Base-by-base conservation (phyloP, 1,139 yeast genomes). In the Spathaspora sp. region DNA sequence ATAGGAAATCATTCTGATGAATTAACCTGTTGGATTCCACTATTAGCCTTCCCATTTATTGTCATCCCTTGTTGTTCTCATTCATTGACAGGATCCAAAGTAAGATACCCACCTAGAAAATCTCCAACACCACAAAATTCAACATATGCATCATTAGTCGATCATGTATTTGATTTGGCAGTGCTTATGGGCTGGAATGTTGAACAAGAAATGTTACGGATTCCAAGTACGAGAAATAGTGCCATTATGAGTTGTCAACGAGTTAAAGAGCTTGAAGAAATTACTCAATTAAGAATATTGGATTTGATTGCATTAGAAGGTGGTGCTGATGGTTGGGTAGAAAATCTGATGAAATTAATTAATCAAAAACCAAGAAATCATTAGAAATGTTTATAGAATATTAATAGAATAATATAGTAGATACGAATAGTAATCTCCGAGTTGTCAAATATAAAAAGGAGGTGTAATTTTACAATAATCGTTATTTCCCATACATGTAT, bases 1-100 rank as follows among this genome's bases (percentile, higher is more conserved):
- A 90, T 93, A 44, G 99, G 98, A 1, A 93, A 93, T 60, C 99
- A 93, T 59, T 88, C 96, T 0, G 99, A 93, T 62, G 98, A 93
- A 61, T 74, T 93, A 48, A 91, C 98, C 0, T 88, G 96, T 54
- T 93, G 98, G 97, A 83, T 91, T 25, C 99, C 99, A 1, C 67
- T 93, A 10, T 68, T 93, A 15, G 95, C 91, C 0, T 81, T 76
- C 54, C 97, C 97, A 2, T 93, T 89, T 60, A 73, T 91, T 70
- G 96, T 90, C 7, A 88, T 93, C 38, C 98, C 99, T 2, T 93
- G 99, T 62, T 93, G 99, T 63, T 89, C 97, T 0, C 96, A 93
- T 63, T 81, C 88, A 1, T 73, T 91, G 37, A 78, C 84, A 10
- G 99, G 98, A 2, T 82, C 82, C 18, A 83, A 82, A 55, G 72